Evolutionary conservation across 257 asterid genomes (phyloP).

Genomic region (Dorcoceras hygrometricum): DNA sequence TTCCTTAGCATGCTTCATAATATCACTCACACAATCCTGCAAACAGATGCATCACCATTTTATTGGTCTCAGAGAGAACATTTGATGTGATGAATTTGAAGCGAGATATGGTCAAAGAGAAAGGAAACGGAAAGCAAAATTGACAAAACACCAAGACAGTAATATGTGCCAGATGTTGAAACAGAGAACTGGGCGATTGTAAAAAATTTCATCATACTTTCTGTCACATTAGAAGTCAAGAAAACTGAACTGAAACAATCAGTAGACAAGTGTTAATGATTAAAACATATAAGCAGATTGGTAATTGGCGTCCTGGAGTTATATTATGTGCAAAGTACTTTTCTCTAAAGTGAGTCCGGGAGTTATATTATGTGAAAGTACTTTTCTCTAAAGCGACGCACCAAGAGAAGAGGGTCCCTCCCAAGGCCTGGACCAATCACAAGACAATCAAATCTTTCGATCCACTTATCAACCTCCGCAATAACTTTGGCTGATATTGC

Average conservation of each 20-base stretch:
- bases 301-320: constrained; percentile 3
- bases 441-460: constrained; percentile 94
- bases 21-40: constrained; percentile 86
- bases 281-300: background rate
- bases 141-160: constrained; percentile 3
- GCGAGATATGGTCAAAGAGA: constrained; percentile 19
- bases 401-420: constrained; percentile 94
- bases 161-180: background rate
- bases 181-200: background rate
- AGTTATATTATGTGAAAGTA: constrained; percentile 13
- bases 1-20: constrained; percentile 81
- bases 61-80: constrained; percentile 4
- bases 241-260: background rate
- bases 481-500: constrained; percentile 63
- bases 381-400: constrained; percentile 30
- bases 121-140: background rate
- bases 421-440: constrained; percentile 98
- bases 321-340: constrained; percentile 15
- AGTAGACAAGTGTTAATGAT: background rate
- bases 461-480: constrained; percentile 91
- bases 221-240: constrained; percentile 2
- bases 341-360: constrained; percentile 9
- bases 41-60: constrained; percentile 20
- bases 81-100: constrained; percentile 11
- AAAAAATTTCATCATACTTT: constrained; percentile 11